These are phyloP conservation scores for Lippia alba DNA, from an alignment of 305 asterid species.

Conservation along the genomic window DNA sequence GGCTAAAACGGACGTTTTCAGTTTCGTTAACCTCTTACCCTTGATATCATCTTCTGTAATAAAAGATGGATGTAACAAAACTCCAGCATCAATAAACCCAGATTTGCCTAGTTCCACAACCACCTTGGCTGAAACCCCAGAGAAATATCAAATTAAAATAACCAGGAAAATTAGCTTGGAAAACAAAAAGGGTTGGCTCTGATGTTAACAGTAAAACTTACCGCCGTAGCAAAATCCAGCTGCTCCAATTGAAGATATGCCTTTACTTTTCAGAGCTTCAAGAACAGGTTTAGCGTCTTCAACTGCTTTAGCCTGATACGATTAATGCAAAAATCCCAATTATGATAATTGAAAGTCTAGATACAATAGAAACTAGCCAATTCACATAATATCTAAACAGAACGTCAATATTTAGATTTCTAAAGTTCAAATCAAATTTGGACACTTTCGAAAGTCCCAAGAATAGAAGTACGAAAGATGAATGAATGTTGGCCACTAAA, in stretches of 20 bases:
- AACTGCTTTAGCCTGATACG: constrained; percentile 53
- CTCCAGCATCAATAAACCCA: constrained; percentile 58
- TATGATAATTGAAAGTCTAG: background rate
- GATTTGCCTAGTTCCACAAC: constrained; percentile 53
- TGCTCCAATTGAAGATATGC: constrained; percentile 59
- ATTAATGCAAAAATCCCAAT: background rate
- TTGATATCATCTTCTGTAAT: constrained; percentile 57
- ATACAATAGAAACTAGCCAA: background rate
- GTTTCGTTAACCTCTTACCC: constrained; percentile 36
- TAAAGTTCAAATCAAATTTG: background rate
- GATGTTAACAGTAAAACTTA: constrained; percentile 24
- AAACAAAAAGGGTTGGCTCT: background rate
- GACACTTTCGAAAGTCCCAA: background rate
- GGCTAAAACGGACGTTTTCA: too few species aligned
- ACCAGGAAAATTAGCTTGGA: constrained; percentile 2
- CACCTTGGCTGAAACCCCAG: constrained; percentile 52
- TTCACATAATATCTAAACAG: background rate
- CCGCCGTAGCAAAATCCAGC: constrained; percentile 84
- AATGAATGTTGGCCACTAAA: too few species aligned
- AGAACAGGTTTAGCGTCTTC: constrained; percentile 57
- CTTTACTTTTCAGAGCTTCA: constrained; percentile 54
- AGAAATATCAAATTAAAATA: background rate
- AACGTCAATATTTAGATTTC: background rate
- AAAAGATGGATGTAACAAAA: constrained; percentile 54
- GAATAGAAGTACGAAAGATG: background rate